Percentiles rank a stretch among this genome's conserved stretches.
phyloP scores from a whole-genome alignment of 2,329 filamentous ascomycete genomes.

The Didymella lethalis region DNA sequence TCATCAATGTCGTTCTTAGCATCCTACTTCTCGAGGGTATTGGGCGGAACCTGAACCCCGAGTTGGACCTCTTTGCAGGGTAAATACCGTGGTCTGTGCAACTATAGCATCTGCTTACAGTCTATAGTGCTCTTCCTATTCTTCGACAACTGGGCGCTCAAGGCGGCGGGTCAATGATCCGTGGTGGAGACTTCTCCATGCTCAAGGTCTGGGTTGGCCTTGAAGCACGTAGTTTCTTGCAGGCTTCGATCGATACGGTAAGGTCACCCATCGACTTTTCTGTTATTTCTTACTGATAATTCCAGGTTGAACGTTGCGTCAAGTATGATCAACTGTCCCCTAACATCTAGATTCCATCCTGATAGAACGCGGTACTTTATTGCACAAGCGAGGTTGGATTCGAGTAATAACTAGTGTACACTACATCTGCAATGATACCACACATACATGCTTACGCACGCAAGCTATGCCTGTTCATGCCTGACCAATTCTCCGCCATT shows the following conservation, averaged over 20 bases:
- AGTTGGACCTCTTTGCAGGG: constrained; percentile 84
- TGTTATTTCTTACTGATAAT: constrained; percentile 6
- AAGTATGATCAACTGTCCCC: constrained; percentile 89
- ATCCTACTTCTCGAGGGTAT: constrained; percentile 95
- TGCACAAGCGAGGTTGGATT: neutral
- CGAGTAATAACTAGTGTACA: neutral
- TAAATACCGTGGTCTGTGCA: constrained; percentile 46
- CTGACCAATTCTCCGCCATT: neutral
- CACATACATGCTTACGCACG: neutral
- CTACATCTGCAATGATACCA: constrained; percentile 3
- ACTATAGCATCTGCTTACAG: constrained; percentile 21
- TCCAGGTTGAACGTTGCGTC: constrained; percentile 82
- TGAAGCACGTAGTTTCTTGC: constrained; percentile 86
- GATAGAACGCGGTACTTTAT: neutral
- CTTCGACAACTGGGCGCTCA: constrained; percentile 85
- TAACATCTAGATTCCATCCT: constrained; percentile 67
- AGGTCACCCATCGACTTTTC: constrained; percentile 46
- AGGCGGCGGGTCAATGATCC: constrained; percentile 66
- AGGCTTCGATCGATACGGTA: constrained; percentile 88
- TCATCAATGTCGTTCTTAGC: constrained; percentile 96
- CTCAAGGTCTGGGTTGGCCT: constrained; percentile 89
- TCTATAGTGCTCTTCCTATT: constrained; percentile 80
- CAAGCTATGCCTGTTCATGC: neutral
- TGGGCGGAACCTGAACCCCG: constrained; percentile 82
- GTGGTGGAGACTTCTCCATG: constrained; percentile 67